Evolutionary conservation across 495 filamentous ascomycete genomes (phyloP).

Genomic region (Viridothelium virens): DNA sequence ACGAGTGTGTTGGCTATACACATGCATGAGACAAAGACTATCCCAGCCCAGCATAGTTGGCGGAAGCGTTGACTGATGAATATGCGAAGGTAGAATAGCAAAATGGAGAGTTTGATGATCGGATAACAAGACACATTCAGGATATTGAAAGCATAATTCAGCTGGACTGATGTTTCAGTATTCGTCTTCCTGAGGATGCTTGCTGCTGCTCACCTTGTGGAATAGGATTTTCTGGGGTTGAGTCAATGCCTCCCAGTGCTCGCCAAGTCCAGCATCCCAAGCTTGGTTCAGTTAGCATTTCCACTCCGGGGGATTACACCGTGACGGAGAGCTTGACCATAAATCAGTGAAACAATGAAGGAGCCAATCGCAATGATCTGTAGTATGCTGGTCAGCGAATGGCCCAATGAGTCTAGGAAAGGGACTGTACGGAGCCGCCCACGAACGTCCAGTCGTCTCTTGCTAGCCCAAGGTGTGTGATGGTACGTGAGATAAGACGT

Average conservation of each 20-base stretch:
- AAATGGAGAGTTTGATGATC: conserved; percentile 12
- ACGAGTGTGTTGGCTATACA: background rate
- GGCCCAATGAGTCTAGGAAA: background rate
- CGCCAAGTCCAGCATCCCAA: background rate
- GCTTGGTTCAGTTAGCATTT: background rate
- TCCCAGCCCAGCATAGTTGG: conserved; percentile 10
- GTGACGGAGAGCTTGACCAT: background rate
- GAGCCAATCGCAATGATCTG: background rate
- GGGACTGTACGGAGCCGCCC: background rate
- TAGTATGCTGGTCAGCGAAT: background rate
- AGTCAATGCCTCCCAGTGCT: background rate
- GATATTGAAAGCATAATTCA: background rate
- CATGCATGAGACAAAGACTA: background rate
- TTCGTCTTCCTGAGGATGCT: background rate
- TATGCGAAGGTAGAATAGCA: conserved; percentile 14
- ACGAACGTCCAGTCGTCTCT: conserved; percentile 4
- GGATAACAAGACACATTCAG: background rate
- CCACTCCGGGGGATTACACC: background rate
- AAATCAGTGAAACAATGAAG: background rate
- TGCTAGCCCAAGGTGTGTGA: background rate
- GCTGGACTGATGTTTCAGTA: background rate
- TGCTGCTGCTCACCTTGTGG: background rate
- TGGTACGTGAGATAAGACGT: background rate
- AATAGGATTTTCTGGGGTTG: background rate
- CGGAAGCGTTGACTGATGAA: conserved; percentile 6